Base-by-base conservation (phyloP, 768 basidiomycete species). In the Psilocybe subaeruginosa region DNA sequence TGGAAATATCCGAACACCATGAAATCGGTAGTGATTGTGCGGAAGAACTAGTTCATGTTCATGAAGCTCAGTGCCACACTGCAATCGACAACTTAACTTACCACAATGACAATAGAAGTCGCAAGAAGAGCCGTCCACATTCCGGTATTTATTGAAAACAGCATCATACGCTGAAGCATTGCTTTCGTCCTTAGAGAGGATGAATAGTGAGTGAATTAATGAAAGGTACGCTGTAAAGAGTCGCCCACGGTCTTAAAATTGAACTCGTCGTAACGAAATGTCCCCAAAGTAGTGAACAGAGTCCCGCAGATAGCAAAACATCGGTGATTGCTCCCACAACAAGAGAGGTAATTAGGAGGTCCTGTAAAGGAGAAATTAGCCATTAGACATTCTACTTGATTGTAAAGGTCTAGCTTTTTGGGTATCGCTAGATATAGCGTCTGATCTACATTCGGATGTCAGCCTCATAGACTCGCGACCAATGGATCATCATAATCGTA, bases 1-100 rank as follows among this genome's bases (percentile, higher is more conserved):
- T 60, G 59, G 35, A 60, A 60, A 43, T 60, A 60, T 14, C 52
- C 52, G 19, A 60, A 60, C 19, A 60, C 53, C 59, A 60, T 60
- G 23, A 54, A 60, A 29, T 60, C 59, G n/a, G 52, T 23, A 7
- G 53, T 55, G 31, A 54, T 19, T 17, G 59, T 60, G 19, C 59
- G 59, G 14, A 60, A 46, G 46, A 60, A 60, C 59, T 60, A n/a
- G 9, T 11, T 59, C 8, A 19, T 35, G 11, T 35, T 11, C 3
- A 7, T 45, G 7, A 30, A 39, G 29, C 17, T 31, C 8, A 17
- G 33, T 0, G 27, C 31, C 3, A 17, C 4, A 45, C 12, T 3
- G 12, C 11, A 4, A 31, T 43, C 9, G 33, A n/a, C 16, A 11
- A 29, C 12, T 54, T 17, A 12, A 33, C 52, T 7, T 30, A 60